Evolutionary conservation across 768 basidiomycete species (phyloP), one percentile per base, ranked within the genome.

Genomic region (Holtermanniella nyarrowii): DNA sequence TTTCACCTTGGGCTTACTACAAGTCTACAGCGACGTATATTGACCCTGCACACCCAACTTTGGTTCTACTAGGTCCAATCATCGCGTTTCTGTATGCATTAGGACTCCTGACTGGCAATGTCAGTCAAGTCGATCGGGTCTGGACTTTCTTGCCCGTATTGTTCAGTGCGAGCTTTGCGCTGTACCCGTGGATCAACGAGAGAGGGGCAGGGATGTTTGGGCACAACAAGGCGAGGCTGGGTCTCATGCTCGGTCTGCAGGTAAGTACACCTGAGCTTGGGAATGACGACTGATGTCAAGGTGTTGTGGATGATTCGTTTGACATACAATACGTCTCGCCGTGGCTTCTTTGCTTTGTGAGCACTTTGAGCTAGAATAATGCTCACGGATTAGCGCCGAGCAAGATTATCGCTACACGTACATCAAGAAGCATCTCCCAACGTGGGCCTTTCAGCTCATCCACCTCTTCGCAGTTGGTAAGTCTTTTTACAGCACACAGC

Each of bases 141-240:
- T 80, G 80, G 79, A 77, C 85, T 0, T 80, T 89, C 69, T 66
- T 73, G 21, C 90, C 91, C 0, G 77, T 83, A 5, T 76, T 91
- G 18, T 93, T 91, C 71, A 80, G 83, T 0, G 80, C 82, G 0
- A 87, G 87, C 65, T 88, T 81, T 65, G 84, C 89, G 0, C 74
- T 95, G 24, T 70, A 85, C 2, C 89, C 87, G 0, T 71, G 84
- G 5, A 75, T 78, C 73, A 76, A 77, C 14, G 69, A 48, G 12
- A 58, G 56, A 10, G 59, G 72, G 0, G 63, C 64, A 18, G 76
- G 77, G 62, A 78, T 68, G 7, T 77, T 77, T 10, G 83, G 74
- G 45, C 88, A 83, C 52, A 83, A 85, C 2, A 77, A 86, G 13
- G 65, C 68, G 12, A 53, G 74, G 27, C 82, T 86, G 0, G 56